Base-by-base conservation (phyloP, 352 stramenopile genomes). In the Phytophthora hibernalis region DNA sequence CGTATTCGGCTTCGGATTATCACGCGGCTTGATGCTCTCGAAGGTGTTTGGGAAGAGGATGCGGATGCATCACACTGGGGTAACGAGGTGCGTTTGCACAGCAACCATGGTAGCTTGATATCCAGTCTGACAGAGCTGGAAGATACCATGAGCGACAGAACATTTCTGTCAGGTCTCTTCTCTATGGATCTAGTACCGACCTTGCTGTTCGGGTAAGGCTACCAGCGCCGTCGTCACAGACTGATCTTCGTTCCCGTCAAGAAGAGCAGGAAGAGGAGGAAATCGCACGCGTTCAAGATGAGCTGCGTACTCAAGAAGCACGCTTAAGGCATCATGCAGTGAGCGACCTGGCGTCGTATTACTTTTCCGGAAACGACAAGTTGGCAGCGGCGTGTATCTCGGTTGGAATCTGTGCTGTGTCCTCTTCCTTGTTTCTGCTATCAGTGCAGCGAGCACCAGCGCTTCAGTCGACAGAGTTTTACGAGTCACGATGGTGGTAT, bases 1-100 rank as follows among this genome's bases (percentile, higher is more conserved):
- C 79, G 85, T 30, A 91, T 93, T 50, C 77, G 87, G 31, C 45
- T 74, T 51, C 68, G 77, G 6, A 64, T 90, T 35, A 55, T 90
- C 15, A 66, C 47, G n/a, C 60, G 59, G 16, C 54, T 83, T 12
- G 53, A 65, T 13, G 64, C 69, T 15, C 40, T 79, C n/a, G 74
- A 82, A 31, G 58, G 64, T 20, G 37, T 72, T 59, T 67, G 58
- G 57, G 40, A 43, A 18, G 63, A 71, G 35, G 49, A 65, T n/a
- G 15, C 42, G 22, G 16, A 30, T 22, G 51, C 13, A 4, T 24
- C 48, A 18, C 31, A 22, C 7, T 53, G 31, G 43, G 49, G 18
- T 13, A 61, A 24, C 20, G 58, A 57, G 9, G 16, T 63, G 7
- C 30, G 28, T 21, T 30, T 54, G 30, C 15, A 33, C n/a, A 58